Percentiles rank a stretch among this genome's conserved stretches.
Conservation (phyloP, 306 rosid genomes). For the Sechiopsis laciniata region DNA sequence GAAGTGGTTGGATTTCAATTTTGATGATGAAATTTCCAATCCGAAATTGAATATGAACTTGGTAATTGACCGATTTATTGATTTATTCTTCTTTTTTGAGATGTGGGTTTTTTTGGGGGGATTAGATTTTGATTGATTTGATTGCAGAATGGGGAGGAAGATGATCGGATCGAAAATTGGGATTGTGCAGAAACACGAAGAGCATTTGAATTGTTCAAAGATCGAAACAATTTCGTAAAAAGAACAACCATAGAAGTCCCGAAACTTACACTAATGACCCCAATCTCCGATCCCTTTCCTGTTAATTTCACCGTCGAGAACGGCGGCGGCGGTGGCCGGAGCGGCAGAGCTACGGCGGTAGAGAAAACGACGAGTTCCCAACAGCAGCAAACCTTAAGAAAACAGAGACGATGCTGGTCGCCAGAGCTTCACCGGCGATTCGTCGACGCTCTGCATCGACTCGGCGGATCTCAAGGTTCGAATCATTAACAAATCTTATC, state of each 20-base stretch:
- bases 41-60: slow-evolving; percentile 25
- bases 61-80: slow-evolving; percentile 22
- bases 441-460: slow-evolving; percentile 64
- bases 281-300: slow-evolving; percentile 38
- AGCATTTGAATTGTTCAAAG: slow-evolving; percentile 41
- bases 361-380: slow-evolving; percentile 32
- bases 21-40: background rate
- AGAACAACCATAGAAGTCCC: slow-evolving; percentile 34
- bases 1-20: slow-evolving; percentile 36
- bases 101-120: background rate
- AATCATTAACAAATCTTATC: slow-evolving; percentile 10
- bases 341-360: slow-evolving; percentile 34
- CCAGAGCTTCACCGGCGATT: slow-evolving; percentile 77
- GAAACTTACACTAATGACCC: slow-evolving; percentile 50
- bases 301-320: slow-evolving; percentile 25
- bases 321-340: slow-evolving; percentile 21
- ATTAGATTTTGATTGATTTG: background rate
- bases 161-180: slow-evolving; percentile 33
- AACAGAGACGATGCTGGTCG: slow-evolving; percentile 87
- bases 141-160: slow-evolving; percentile 46
- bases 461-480: slow-evolving; percentile 81
- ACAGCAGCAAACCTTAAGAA: slow-evolving; percentile 45
- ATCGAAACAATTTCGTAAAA: slow-evolving; percentile 26
- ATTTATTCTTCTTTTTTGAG: background rate
- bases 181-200: slow-evolving; percentile 34